A percentile compares a stretch with the other conserved stretches of the same genome.
Conservation (phyloP, 1,139 yeast species). For the Nakaseomyces sp. region DNA sequence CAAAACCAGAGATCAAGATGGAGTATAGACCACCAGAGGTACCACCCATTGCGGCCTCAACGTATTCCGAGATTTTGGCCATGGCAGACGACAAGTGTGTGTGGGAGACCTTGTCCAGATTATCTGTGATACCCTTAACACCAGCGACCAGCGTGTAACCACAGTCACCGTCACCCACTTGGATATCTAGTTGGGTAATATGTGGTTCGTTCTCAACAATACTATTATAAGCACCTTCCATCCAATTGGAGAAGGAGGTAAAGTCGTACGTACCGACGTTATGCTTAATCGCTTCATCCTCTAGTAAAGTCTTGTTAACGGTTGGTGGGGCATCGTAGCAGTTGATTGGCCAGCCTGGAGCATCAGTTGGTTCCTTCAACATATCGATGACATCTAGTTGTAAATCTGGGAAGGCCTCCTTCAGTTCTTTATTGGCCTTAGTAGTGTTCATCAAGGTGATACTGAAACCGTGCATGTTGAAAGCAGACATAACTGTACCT, state of each 20-base stretch:
- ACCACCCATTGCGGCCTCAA: constrained; percentile 92
- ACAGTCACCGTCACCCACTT: constrained; percentile 96
- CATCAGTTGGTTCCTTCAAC: constrained; percentile 63
- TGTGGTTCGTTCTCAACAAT: constrained; percentile 58
- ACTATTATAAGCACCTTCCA: constrained; percentile 42
- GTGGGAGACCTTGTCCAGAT: constrained; percentile 40
- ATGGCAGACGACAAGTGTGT: constrained; percentile 49
- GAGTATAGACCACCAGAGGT: constrained; percentile 93
- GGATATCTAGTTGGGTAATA: constrained; percentile 75
- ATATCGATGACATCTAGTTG: constrained; percentile 38
- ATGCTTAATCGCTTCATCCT: constrained; percentile 35
- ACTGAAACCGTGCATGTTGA: constrained; percentile 87
- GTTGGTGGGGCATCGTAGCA: constrained; percentile 26
- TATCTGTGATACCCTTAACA: constrained; percentile 58
- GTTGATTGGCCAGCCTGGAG: constrained; percentile 66
- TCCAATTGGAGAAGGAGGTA: constrained; percentile 32
- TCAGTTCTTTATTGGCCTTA: constrained; percentile 34
- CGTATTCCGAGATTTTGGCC: constrained; percentile 57
- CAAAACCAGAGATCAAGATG: constrained; percentile 64
- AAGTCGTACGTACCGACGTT: constrained; percentile 34
- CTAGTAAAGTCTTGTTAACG: constrained; percentile 33
- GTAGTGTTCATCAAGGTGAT: constrained; percentile 65
- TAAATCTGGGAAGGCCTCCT: constrained; percentile 33
- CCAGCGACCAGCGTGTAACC: constrained; percentile 86
- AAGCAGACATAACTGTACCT: constrained; percentile 75